Evolutionary conservation across 306 rosid genomes (phyloP), one percentile per base, ranked within the genome.

Genomic region (Coriaria nepalensis): DNA sequence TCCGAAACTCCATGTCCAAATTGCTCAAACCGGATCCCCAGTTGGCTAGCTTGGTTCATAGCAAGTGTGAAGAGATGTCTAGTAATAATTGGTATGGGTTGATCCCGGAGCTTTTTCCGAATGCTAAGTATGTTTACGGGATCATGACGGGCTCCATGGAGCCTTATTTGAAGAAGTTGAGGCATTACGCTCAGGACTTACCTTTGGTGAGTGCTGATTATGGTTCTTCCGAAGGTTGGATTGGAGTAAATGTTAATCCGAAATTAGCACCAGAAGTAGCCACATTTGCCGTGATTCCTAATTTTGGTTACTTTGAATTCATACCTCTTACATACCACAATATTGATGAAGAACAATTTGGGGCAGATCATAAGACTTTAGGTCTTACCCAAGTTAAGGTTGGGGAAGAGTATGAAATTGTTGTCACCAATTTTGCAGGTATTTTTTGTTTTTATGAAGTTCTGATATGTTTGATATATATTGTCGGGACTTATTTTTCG

Each of bases 91-190:
- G 93, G 88, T 72, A 74, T 70, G 88, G 96, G 5, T 49, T 88
- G 13, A 77, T 88, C 49, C 97, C 86, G 0, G 90, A 60, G 52
- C 69, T 83, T 49, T 80, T 83, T 35, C 94, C 94, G 0, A 83
- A 83, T 68, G 79, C 51, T 2, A 80, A 83, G 75, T 87, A 78
- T 61, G 57, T 87, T 15, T 64, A 65, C 56, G 96, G 83, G 45
- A 76, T 87, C 61, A 83, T 87, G 96, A 87, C 96, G 0, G 94
- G 96, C 32, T 69, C 94, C 20, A 87, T 87, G 96, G 94, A 78
- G 62, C 86, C 79, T 47, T 87, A 83, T 56, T 47, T 73, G 73
- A 73, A 71, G 37, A 83, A 78, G 47, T 34, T 87, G 59, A 87
- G 93, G 78, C 93, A 83, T 46, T 83, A 87, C 70, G 88, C 93